Percentiles rank a stretch among this genome's conserved stretches.
Evolutionary conservation across 345 rosid species (phyloP).

Genomic region (Murraya koenigii): DNA sequence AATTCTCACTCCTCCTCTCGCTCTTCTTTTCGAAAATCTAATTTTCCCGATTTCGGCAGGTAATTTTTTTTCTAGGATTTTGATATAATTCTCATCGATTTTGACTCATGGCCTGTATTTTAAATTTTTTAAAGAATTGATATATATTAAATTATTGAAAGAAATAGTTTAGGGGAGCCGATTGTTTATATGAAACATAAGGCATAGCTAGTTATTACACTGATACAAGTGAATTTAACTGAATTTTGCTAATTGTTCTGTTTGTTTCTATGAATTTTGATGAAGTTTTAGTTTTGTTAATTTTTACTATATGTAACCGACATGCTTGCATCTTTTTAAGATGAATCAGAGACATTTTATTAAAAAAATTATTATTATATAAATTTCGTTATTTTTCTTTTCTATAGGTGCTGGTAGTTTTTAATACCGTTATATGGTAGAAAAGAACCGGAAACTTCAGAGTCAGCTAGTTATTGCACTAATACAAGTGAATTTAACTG

Average conservation of each 20-base stretch:
- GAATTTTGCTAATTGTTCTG: background rate
- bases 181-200: background rate
- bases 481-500: background rate
- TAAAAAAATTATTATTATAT: background rate
- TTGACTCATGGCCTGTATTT: background rate
- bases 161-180: background rate
- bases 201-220: background rate
- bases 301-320: background rate
- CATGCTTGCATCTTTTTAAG: background rate
- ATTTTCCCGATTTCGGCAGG: conserved; percentile 88
- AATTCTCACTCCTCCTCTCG: conserved; percentile 71
- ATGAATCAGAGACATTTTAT: background rate
- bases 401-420: background rate
- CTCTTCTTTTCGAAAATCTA: conserved; percentile 62
- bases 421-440: conserved; percentile 68
- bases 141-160: too few relatives aligned
- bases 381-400: background rate
- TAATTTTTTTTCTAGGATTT: conserved; percentile 3
- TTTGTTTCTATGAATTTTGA: background rate
- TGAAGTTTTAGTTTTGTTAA: background rate
- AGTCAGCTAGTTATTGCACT: conserved; percentile 26
- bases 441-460: conserved; percentile 78
- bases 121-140: too few relatives aligned
- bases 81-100: background rate
- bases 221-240: background rate